These are phyloP conservation scores for Pseudogymnoascus sp. DNA, from an alignment of 2,329 filamentous ascomycete genomes.

Conservation along the genomic window DNA sequence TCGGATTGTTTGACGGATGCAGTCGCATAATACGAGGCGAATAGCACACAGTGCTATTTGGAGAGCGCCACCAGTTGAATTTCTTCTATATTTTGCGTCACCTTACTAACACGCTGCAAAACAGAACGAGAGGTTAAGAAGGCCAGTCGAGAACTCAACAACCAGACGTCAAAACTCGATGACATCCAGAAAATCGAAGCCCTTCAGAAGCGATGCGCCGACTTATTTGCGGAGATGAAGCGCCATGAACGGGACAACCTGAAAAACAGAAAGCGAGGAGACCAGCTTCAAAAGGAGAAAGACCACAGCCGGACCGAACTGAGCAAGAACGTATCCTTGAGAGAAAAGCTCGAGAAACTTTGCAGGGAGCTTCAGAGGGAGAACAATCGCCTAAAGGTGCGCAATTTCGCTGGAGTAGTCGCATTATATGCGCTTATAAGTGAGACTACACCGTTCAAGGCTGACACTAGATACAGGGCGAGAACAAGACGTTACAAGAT, in stretches of 20 bases:
- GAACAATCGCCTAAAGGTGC: slow-evolving; percentile 95
- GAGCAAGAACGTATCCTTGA: slow-evolving; percentile 81
- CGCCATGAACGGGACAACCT: slow-evolving; percentile 86
- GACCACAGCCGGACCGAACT: slow-evolving; percentile 82
- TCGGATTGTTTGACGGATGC: neutral
- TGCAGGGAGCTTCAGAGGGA: slow-evolving; percentile 91
- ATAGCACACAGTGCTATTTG: neutral
- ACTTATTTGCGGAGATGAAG: slow-evolving; percentile 91
- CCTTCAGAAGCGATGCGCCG: slow-evolving; percentile 83
- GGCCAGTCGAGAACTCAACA: slow-evolving; percentile 82
- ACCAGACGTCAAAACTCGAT: slow-evolving; percentile 84
- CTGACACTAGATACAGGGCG: slow-evolving; percentile 50
- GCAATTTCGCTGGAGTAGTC: neutral
- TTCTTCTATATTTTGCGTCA: neutral
- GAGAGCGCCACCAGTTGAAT: no score
- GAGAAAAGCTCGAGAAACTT: slow-evolving; percentile 94
- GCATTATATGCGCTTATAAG: slow-evolving; percentile 12
- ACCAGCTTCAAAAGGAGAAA: slow-evolving; percentile 93
- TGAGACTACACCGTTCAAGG: neutral
- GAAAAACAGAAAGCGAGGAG: slow-evolving; percentile 92
- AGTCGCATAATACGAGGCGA: neutral
- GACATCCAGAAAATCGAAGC: slow-evolving; percentile 87
- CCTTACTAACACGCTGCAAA: slow-evolving; percentile 12
- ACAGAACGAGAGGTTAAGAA: slow-evolving; percentile 89
- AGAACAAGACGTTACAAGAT: slow-evolving; percentile 87